phyloP scores from a whole-genome alignment of 805 yeast species.

The Wickerhamomyces sydowiorum region DNA sequence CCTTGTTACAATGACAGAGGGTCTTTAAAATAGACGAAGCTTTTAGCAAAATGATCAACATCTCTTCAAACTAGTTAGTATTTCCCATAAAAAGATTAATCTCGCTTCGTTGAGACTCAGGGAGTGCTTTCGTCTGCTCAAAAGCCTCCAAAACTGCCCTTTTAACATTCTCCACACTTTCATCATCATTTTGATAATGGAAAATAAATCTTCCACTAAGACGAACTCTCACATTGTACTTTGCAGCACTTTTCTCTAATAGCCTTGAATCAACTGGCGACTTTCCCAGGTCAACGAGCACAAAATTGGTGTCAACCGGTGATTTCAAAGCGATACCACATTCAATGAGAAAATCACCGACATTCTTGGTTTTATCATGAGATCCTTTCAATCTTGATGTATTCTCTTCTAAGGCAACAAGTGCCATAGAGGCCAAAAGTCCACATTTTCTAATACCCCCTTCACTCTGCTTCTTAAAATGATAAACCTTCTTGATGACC shows the following conservation, averaged over 20 bases:
- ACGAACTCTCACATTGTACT: conserved; percentile 50
- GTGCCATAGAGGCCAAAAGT: conserved; percentile 72
- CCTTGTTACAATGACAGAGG: too few relatives aligned
- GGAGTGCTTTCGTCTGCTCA: conserved; percentile 24
- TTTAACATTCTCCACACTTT: conserved; percentile 18
- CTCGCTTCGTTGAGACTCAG: background rate
- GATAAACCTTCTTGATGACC: conserved; percentile 74
- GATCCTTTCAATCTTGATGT: conserved; percentile 40
- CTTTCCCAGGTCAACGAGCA: conserved; percentile 54
- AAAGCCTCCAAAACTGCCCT: conserved; percentile 24
- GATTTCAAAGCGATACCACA: conserved; percentile 52
- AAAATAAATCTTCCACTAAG: conserved; percentile 42
- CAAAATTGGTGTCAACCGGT: conserved; percentile 82
- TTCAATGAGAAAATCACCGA: conserved; percentile 45
- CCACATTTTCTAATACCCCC: conserved; percentile 94
- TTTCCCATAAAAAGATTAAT: too few relatives aligned
- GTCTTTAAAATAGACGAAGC: too few relatives aligned
- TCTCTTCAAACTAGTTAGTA: too few relatives aligned
- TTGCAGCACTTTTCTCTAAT: conserved; percentile 45
- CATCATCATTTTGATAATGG: conserved; percentile 23
- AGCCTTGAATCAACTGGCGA: conserved; percentile 48
- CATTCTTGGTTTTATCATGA: conserved; percentile 44
- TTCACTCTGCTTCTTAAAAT: conserved; percentile 87
- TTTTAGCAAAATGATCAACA: too few relatives aligned
- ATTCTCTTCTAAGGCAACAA: conserved; percentile 66